Conservation (phyloP, 768 basidiomycete species). For the Dendrothele bispora region DNA sequence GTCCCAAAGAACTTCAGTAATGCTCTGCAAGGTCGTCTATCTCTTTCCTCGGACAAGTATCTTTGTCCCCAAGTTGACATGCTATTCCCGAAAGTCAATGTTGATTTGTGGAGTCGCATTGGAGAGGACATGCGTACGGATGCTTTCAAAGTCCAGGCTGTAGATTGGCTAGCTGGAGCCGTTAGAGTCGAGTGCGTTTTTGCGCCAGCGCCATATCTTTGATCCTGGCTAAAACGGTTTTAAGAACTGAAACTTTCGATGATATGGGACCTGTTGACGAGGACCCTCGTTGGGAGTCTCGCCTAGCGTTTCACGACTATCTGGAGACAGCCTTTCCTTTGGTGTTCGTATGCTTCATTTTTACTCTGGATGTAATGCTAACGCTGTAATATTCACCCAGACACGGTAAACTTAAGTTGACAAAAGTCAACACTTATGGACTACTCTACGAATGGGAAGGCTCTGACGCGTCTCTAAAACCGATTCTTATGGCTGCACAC, state of each 20-base stretch:
- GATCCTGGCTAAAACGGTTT: too few relatives aligned
- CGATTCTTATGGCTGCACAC: conserved; percentile 66
- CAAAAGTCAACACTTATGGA: conserved; percentile 75
- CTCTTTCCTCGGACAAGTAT: too few relatives aligned
- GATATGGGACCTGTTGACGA: conserved; percentile 45
- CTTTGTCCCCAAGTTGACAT: conserved; percentile 34
- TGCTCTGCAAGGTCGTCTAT: too few relatives aligned
- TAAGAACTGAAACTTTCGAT: conserved; percentile 54
- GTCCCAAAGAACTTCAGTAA: too few relatives aligned
- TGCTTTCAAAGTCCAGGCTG: conserved; percentile 31
- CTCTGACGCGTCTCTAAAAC: conserved; percentile 59
- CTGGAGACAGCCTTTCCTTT: conserved; percentile 52
- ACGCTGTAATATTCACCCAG: conserved; percentile 27
- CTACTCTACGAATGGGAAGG: conserved; percentile 77
- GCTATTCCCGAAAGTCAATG: conserved; percentile 33
- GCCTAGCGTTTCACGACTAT: conserved; percentile 40
- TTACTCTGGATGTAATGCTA: background rate
- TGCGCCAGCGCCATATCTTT: too few relatives aligned
- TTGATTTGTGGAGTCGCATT: conserved; percentile 30
- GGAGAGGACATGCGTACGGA: conserved; percentile 29
- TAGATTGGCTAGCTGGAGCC: conserved; percentile 38
- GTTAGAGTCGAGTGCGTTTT: conserved; percentile 37
- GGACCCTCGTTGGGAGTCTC: conserved; percentile 48
- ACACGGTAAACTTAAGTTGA: conserved; percentile 56
- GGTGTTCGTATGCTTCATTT: conserved; percentile 33